Base-by-base conservation (phyloP, 202 grass and related monocot genomes). In the Dendrocalamus latiflorus region DNA sequence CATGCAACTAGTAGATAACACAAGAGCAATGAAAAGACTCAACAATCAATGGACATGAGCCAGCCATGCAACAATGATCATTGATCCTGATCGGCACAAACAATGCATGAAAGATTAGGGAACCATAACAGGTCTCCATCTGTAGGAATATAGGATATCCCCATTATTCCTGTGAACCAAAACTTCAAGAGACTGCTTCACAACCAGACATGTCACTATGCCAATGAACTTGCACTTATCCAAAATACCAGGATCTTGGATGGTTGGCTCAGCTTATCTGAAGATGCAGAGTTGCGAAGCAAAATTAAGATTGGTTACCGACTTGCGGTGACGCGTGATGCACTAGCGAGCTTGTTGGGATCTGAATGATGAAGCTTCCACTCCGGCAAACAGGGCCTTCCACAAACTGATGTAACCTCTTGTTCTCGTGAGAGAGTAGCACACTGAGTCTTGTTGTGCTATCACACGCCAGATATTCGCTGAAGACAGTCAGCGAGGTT, bases 161-260 rank as follows among this genome's bases (percentile, higher is more conserved):
- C 41, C 39, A 33, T n/a, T 59, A 63, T 44, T 44, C 45, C 22
- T 65, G 44, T 85, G 75, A 53, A 10, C 13, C 16, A 59, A 68
- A 54, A 85, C 67, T 64, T 57, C 6, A n/a, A 48, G 3, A 34
- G 15, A 48, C n/a, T 50, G 53, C n/a, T 49, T 38, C 64, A 18
- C 72, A 48, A 22, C 63, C 63, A 44, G 22, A 85, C 83, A 74
- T 20, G 57, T 51, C 80, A 37, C 49, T 82, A 39, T 24, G 43
- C 8, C n/a, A 17, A 39, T 59, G 38, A 22, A 4, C 11, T 25
- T 16, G 53, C 74, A n/a, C 42, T 39, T 70, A 61, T 59, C 51
- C 51, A 10, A 49, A 39, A 6, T 6, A 21, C 45, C 13, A 1
- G 26, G 13, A 48, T 2, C 73, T 14, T 25, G 39, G 18, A 45